Evolutionary conservation across 2,329 filamentous ascomycete genomes (phyloP), one percentile per base, ranked within the genome.

Genomic region (Calonectria honghensis): DNA sequence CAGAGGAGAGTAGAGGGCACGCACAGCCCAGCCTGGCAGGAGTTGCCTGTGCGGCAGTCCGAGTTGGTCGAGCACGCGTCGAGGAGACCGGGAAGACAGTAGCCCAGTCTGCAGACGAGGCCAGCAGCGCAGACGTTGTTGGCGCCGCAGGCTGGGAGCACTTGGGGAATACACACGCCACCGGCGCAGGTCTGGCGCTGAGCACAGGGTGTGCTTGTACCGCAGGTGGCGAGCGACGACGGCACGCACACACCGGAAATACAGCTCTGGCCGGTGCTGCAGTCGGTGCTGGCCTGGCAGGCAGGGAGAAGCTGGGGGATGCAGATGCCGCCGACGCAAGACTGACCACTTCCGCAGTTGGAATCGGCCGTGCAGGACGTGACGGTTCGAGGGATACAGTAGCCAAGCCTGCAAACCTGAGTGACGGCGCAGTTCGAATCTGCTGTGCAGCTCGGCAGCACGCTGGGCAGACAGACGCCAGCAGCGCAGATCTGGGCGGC

Each of bases 301-400:
- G 10, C 35, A 2, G 71, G 71, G 6, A 73, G 48, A 3, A 73
- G 71, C 5, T 73, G 13, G 6, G 73, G 18, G 11, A 74, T 51
- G 24, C 73, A 74, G 37, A 72, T 64, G 20, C 73, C 68, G 14
- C 68, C 68, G 4, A 50, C 67, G 37, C 73, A 74, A 7, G 63
- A 66, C 48, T 74, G 63, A 2, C 64, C 48, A 10, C 61, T 68
- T 14, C n/a, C 31, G 3, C 71, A 73, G n/a, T 41, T 59, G 50
- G 37, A 27, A 35, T 69, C 66, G 1, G 71, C 48, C 2, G 50
- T 52, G 7, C 71, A 73, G 1, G 39, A 51, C 6, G 32, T 39
- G 48, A 70, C 24, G 10, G 39, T 66, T 27, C 71, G 50, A n/a
- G 71, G 71, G 16, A 73, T 59, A 37, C 71, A 73, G 20, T 41